These are phyloP conservation scores for Chlorella ohadii DNA, from an alignment of 139 green algal genomes.

Conservation along the genomic window DNA sequence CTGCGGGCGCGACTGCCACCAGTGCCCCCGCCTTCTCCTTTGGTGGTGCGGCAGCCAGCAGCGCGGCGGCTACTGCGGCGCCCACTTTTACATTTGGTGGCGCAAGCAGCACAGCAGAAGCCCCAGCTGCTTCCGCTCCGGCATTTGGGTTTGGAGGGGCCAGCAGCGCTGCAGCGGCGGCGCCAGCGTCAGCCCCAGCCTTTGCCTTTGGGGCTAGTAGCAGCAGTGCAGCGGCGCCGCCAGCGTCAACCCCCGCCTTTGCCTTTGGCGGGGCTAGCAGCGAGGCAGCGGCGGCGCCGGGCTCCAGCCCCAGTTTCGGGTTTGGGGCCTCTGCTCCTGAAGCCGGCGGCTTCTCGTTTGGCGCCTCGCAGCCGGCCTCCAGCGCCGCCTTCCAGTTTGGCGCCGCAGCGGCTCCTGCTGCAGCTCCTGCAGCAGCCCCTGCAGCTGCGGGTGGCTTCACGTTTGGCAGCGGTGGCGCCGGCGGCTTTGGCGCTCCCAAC, in stretches of 20 bases:
- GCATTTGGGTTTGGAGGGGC: slow-evolving; percentile 16
- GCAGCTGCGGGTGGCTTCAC: too few relatives aligned
- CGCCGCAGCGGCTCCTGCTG: too few relatives aligned
- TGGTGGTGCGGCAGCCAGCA: background rate
- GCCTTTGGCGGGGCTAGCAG: background rate
- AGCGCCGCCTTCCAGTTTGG: too few relatives aligned
- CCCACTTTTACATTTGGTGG: too few relatives aligned
- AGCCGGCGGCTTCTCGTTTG: background rate
- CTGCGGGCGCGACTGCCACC: too few relatives aligned
- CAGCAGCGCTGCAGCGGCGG: background rate
- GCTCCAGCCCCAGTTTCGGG: background rate
- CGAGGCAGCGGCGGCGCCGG: background rate
- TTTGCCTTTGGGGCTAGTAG: slow-evolving; percentile 3
- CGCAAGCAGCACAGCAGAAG: too few relatives aligned
- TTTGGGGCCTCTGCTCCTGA: background rate
- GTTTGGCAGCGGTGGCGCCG: background rate
- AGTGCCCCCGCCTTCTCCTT: background rate
- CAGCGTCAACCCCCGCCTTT: background rate
- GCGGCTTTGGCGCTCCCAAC: slow-evolving; percentile 6
- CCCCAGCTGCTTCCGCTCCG: background rate
- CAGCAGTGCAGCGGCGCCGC: background rate
- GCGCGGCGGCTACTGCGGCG: too few relatives aligned
- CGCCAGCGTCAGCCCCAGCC: background rate
- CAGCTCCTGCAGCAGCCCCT: too few relatives aligned
- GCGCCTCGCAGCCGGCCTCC: background rate